Evolutionary conservation across 1,284 basidiomycete genomes (phyloP).

Genomic region (Sparassis latifolia): DNA sequence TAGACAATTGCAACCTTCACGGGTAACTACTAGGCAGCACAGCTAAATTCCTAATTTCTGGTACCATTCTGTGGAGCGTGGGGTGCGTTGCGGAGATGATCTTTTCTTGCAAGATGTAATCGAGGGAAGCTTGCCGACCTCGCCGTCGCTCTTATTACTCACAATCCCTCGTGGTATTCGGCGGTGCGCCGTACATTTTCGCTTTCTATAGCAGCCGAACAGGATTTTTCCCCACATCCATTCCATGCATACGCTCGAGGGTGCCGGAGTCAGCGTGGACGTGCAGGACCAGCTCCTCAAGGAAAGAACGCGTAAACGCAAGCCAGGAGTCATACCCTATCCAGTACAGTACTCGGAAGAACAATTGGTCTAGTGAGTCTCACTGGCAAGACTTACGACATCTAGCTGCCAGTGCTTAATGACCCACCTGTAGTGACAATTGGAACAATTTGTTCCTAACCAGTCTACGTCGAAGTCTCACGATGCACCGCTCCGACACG

Average conservation of each 20-base stretch:
- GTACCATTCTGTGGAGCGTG: too few species aligned
- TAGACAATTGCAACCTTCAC: too few species aligned
- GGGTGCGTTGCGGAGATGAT: too few species aligned
- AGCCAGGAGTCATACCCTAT: conserved; percentile 42
- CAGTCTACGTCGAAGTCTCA: conserved; percentile 38
- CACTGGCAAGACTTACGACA: neutral
- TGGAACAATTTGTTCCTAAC: conserved; percentile 63
- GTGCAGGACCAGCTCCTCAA: conserved; percentile 39
- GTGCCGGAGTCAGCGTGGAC: conserved; percentile 31
- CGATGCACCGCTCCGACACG: conserved; percentile 44
- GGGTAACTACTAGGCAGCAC: too few species aligned
- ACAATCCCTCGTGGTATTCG: too few species aligned
- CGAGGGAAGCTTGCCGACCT: too few species aligned
- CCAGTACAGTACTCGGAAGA: conserved; percentile 44
- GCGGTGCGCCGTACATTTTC: too few species aligned
- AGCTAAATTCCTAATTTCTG: too few species aligned
- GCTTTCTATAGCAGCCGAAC: too few species aligned
- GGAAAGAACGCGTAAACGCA: conserved; percentile 35
- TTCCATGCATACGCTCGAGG: conserved; percentile 1
- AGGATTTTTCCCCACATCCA: neutral
- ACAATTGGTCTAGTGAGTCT: conserved; percentile 48
- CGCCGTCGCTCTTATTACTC: too few species aligned
- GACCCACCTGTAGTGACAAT: conserved; percentile 41
- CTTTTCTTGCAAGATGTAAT: too few species aligned
- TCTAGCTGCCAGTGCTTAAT: neutral